A percentile compares a stretch with the other conserved stretches of the same genome.
Conservation (phyloP, 108 stramenopile genomes). For the Cyclostephanos invisitatus region DNA sequence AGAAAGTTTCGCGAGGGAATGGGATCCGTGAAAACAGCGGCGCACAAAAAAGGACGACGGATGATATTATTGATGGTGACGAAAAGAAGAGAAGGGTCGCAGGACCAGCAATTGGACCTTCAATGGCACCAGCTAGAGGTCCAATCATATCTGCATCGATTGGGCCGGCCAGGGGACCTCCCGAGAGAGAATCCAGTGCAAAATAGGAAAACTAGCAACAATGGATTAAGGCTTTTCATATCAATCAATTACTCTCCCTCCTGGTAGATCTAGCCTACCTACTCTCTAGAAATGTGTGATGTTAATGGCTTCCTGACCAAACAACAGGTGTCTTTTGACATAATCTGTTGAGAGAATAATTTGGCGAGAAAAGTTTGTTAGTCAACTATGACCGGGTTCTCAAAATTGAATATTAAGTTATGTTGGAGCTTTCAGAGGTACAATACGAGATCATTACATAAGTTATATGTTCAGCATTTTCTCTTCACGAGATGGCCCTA, state of each 20-base stretch:
- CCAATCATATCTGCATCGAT: conserved; percentile 6
- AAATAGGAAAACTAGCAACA: neutral
- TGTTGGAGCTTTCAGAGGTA: too few species aligned
- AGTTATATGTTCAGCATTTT: too few species aligned
- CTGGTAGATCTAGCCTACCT: neutral
- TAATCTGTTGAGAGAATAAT: too few species aligned
- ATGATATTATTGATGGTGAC: neutral
- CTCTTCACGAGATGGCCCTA: too few species aligned
- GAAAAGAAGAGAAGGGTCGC: conserved; percentile 14
- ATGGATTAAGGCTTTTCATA: neutral
- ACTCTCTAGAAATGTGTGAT: neutral
- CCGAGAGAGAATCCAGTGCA: neutral
- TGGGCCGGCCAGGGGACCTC: conserved; percentile 16
- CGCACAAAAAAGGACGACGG: conserved; percentile 4
- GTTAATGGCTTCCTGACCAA: neutral
- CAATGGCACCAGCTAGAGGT: conserved; percentile 5
- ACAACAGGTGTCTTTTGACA: neutral
- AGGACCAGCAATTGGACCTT: conserved; percentile 18
- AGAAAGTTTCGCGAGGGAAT: neutral
- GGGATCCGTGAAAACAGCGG: neutral
- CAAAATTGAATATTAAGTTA: too few species aligned
- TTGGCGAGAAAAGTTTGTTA: too few species aligned
- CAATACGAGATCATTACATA: too few species aligned
- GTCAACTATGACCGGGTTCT: too few species aligned
- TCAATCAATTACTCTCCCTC: neutral